Evolutionary conservation across 208 protist species (phyloP).

Genomic region (Acanthamoeba castellanii): DNA sequence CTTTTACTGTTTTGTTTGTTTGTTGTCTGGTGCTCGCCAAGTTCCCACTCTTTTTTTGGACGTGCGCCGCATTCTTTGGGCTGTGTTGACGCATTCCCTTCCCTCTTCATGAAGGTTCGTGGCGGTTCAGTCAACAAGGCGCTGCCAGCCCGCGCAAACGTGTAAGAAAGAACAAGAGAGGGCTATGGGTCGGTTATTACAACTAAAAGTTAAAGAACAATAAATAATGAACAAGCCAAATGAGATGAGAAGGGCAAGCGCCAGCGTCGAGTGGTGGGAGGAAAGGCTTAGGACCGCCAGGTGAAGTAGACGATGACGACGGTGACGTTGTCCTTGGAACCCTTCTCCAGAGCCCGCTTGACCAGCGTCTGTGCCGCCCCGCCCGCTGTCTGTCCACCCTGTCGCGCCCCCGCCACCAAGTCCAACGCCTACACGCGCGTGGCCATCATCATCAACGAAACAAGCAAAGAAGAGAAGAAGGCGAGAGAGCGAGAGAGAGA

Average conservation of each 20-base stretch:
- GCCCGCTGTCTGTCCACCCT: background rate
- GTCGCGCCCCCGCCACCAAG: background rate
- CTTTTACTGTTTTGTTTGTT: background rate
- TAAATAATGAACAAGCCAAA: too few relatives aligned
- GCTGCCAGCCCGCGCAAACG: too few relatives aligned
- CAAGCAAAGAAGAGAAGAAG: background rate
- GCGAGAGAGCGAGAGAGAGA: background rate
- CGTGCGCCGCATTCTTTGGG: too few relatives aligned
- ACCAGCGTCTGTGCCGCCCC: background rate
- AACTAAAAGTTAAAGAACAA: too few relatives aligned
- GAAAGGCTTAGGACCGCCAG: background rate
- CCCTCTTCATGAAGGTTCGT: too few relatives aligned
- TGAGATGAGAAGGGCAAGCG: too few relatives aligned
- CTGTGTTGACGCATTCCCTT: too few relatives aligned
- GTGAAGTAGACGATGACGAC: conserved; percentile 15
- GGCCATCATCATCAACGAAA: too few relatives aligned
- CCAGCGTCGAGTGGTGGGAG: too few relatives aligned
- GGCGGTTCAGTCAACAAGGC: too few relatives aligned
- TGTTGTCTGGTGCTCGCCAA: background rate
- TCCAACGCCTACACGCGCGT: background rate
- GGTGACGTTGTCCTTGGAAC: conserved; percentile 63
- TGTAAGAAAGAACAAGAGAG: too few relatives aligned
- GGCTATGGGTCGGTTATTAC: too few relatives aligned
- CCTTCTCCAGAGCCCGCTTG: conserved; percentile 27
- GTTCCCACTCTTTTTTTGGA: background rate